These are phyloP conservation scores for Phaeosphaeria sp. DNA, from an alignment of 2,329 filamentous ascomycete species.

Conservation along the genomic window DNA sequence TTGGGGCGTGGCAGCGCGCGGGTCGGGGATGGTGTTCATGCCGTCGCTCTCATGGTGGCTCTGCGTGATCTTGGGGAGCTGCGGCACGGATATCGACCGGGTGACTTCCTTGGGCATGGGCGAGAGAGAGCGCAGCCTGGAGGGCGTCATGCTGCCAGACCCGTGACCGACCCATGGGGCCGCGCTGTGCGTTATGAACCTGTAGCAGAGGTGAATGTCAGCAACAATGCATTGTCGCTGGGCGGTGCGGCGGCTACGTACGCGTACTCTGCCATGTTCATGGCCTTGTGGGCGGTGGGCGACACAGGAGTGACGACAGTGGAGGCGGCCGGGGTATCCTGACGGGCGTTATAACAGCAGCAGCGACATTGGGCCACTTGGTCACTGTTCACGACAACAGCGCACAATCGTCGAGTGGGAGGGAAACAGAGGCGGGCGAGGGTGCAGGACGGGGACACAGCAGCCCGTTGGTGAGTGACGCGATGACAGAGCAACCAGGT, in stretches of 20 bases:
- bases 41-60: conserved; percentile 59
- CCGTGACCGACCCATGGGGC: conserved; percentile 44
- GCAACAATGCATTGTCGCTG: not conserved
- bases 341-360: conserved; percentile 2
- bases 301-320: not conserved
- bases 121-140: conserved; percentile 45
- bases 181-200: conserved; percentile 42
- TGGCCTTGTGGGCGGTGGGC: conserved; percentile 6
- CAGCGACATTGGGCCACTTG: conserved; percentile 11
- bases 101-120: conserved; percentile 46
- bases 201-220: conserved; percentile 14
- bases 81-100: conserved; percentile 47
- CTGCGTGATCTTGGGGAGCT: conserved; percentile 38
- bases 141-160: conserved; percentile 44
- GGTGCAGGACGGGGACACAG: no score
- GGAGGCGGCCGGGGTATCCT: conserved; percentile 15
- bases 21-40: conserved; percentile 72
- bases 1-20: conserved; percentile 51
- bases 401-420: not conserved
- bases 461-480: no score
- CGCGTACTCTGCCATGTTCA: conserved; percentile 34
- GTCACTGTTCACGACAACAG: conserved; percentile 1
- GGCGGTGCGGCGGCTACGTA: conserved; percentile 18
- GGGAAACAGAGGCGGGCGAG: not conserved
- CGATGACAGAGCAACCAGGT: not conserved